Base-by-base conservation (phyloP, 2,329 filamentous ascomycete genomes). In the Colletotrichum sansevieriae region DNA sequence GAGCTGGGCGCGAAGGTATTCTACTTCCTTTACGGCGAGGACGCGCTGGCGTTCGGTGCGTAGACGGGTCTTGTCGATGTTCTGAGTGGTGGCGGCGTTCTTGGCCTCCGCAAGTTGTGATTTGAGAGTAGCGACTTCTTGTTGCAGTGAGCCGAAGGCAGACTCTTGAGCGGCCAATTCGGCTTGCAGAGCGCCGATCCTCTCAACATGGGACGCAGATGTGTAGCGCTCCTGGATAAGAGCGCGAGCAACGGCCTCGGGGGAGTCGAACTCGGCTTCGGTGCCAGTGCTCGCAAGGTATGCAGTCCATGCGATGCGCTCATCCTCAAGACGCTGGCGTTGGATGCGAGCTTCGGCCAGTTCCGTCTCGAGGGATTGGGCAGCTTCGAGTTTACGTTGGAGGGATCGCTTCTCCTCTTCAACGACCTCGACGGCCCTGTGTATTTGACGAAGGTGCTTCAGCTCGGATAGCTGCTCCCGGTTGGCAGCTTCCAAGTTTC, bases 371-470 rank as follows among this genome's bases (percentile, higher is more conserved):
- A 97, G 75, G 12, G 88, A 85, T 65, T 93, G 89, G 78, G 95
- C 91, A 43, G 91, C 84, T 69, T 93, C 90, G 1, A 99, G 78
- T 75, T 90, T 93, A 37, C 90, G 89, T 78, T 96, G 91, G 22
- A 99, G 82, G 0, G 90, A 88, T 70, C 93, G 87, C 83, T 98
- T 98, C 82, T 99, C 94, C 78, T 99, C 96, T 77, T 99, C 94
- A 0, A 98, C 92, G 2, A 99, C 88, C 75, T 97, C 93, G 1
- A 97, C 91, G n/a, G 92, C 93, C 80, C 93, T 95, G 77, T 94
- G 91, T 3, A 91, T 82, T 72, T 94, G 92, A 13, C 94, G 91
- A 43, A 97, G 85, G 73, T 94, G 91, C 73, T 92, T 93, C 41
- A 99, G 82, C 77, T 99, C 95, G 0, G 86, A 80, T 13, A 89